Evolutionary conservation across 331 rosid species (phyloP).

Genomic region (Pyracantha coccinea): DNA sequence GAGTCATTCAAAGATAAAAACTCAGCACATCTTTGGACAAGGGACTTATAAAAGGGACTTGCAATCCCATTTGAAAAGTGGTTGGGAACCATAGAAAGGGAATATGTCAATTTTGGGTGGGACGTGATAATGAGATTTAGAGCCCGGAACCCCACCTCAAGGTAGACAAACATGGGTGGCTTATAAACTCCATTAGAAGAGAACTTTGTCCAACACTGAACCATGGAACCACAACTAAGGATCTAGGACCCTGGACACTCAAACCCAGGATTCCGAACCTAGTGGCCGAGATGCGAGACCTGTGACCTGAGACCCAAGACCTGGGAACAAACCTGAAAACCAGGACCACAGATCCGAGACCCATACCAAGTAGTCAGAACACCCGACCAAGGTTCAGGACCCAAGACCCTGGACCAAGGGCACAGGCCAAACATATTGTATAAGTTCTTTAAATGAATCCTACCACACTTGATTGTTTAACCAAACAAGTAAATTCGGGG

Average conservation of each 20-base stretch:
- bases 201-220: not conserved
- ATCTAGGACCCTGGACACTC: not conserved
- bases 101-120: not conserved
- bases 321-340: not conserved
- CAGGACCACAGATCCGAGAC: not conserved
- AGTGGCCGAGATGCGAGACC: not conserved
- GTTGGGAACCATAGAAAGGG: not conserved
- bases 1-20: not conserved
- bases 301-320: not conserved
- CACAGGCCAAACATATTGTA: not conserved
- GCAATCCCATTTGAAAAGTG: not conserved
- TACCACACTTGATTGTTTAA: not conserved
- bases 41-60: not conserved
- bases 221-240: not conserved
- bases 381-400: not conserved
- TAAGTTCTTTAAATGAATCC: not conserved
- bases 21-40: not conserved
- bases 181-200: not conserved
- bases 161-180: not conserved
- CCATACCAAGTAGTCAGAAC: not conserved
- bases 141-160: not conserved
- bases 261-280: not conserved
- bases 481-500: not conserved
- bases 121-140: not conserved
- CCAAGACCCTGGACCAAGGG: not conserved